These are phyloP conservation scores for Kurtzmaniella quercitrusa DNA, from an alignment of 1,139 yeast species.

Conservation along the genomic window DNA sequence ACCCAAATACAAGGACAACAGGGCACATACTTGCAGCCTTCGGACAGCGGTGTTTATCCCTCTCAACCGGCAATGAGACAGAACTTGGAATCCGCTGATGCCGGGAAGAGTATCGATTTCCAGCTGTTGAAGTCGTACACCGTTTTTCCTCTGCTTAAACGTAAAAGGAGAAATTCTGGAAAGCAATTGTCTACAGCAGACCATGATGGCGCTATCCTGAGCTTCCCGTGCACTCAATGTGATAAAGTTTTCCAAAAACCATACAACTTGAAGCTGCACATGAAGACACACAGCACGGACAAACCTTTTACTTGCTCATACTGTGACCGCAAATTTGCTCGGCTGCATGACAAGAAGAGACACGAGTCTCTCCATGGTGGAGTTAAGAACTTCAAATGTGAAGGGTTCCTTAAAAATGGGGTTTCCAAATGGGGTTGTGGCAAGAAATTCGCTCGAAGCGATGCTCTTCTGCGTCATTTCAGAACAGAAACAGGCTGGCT, in stretches of 20 bases:
- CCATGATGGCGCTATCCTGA: constrained; percentile 4
- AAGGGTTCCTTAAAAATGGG: constrained; percentile 49
- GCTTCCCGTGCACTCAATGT: constrained; percentile 44
- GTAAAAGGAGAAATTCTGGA: constrained; percentile 23
- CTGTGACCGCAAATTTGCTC: constrained; percentile 50
- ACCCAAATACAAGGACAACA: not conserved
- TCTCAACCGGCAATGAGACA: not conserved
- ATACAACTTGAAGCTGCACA: constrained; percentile 52
- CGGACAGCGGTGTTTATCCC: not conserved
- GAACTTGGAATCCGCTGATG: not conserved
- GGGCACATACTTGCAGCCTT: not conserved
- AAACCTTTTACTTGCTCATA: constrained; percentile 48
- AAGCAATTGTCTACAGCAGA: not conserved
- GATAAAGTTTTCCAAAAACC: constrained; percentile 50
- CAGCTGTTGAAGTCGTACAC: constrained; percentile 36
- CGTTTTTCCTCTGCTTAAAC: constrained; percentile 30
- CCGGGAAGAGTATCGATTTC: constrained; percentile 25
- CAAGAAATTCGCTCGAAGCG: constrained; percentile 53
- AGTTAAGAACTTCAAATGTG: constrained; percentile 51
- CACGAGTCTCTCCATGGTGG: constrained; percentile 55
- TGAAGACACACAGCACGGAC: constrained; percentile 54
- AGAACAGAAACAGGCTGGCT: constrained; percentile 57
- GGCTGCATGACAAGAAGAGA: constrained; percentile 54
- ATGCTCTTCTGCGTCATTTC: constrained; percentile 55
- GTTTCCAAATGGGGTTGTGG: constrained; percentile 57